Base-by-base conservation (phyloP, 2,329 filamentous ascomycete species). In the Pyricularia sp. region DNA sequence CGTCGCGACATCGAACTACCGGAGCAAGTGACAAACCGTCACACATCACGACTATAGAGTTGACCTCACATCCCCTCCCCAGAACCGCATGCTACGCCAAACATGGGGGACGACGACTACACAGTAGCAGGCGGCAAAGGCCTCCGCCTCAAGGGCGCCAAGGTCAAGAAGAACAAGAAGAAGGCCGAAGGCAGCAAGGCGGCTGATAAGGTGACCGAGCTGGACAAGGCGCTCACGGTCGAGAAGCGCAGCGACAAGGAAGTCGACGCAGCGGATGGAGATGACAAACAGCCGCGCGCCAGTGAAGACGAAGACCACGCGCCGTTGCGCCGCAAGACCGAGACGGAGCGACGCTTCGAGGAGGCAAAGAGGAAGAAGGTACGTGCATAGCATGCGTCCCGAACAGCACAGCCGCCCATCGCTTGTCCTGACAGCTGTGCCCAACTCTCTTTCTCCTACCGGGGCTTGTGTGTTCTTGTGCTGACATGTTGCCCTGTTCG, bases 61-160 rank as follows among this genome's bases (percentile, higher is more conserved):
- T 28, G 17, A 20, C 23, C 23, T 55, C 23, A 1, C 23, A 12
- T 55, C 31, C 12, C 23, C 6, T 3, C 20, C 31, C 20, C 31
- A 30, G 10, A 26, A 28, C 64, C 6, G 26, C 11, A 25, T 33
- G 55, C 42, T 6, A 36, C 20, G 2, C 28, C 25, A 28, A 72
- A 63, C 64, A 93, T 93, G 91, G 86, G 89, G 28, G 85, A 87
- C 69, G 90, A 92, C 78, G 92, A 96, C 73, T 96, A 96, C 81
- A 79, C 84, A 71, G 79, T 83, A 69, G 85, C 86, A 70, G 85
- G 88, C 69, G 88, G 90, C 75, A 93, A 93, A 74, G 90, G 90
- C 71, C 86, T 97, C 42, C 94, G 92, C 77, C 86, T 97, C 70
- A 97, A 97, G 81, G 93, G 93, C 75, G 89, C 88, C 75, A 81